phyloP scores from a whole-genome alignment of 225 moss, liverwort and hornwort species.

The Physcomitrellopsis africana region DNA sequence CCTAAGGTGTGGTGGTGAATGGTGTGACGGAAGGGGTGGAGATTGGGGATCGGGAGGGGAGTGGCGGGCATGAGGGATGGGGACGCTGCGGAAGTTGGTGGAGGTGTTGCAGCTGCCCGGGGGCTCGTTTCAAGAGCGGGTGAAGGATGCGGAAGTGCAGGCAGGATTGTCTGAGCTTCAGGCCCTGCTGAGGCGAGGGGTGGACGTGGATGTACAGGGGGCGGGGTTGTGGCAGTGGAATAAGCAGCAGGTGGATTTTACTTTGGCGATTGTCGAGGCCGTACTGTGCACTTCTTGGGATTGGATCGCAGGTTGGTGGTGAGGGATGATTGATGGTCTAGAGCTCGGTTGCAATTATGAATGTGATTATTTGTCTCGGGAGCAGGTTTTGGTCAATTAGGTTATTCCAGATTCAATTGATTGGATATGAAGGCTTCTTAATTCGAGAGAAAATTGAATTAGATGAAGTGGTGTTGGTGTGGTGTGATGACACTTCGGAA shows the following conservation, averaged over 20 bases:
- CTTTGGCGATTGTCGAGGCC: slow-evolving; percentile 81
- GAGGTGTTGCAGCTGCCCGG: slow-evolving; percentile 86
- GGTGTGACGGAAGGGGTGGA: slow-evolving; percentile 27
- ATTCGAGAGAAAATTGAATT: neutral
- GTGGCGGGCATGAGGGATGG: slow-evolving; percentile 50
- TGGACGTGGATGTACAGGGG: slow-evolving; percentile 55
- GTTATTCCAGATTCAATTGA: slow-evolving; percentile 12
- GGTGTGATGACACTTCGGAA: neutral
- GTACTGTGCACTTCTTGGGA: slow-evolving; percentile 79
- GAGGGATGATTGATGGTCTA: neutral
- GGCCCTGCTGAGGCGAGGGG: slow-evolving; percentile 72
- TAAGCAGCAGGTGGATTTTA: slow-evolving; percentile 91
- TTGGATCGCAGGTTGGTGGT: slow-evolving; percentile 83
- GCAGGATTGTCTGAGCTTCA: slow-evolving; percentile 80
- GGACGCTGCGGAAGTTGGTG: slow-evolving; percentile 96
- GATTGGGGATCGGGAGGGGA: slow-evolving; percentile 2
- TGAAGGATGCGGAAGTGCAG: slow-evolving; percentile 83
- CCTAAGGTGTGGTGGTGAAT: slow-evolving; percentile 17
- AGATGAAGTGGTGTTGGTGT: slow-evolving; percentile 25
- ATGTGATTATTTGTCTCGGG: neutral
- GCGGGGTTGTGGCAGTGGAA: slow-evolving; percentile 60
- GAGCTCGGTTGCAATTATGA: slow-evolving; percentile 8
- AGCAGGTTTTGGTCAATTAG: neutral
- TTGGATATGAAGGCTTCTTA: neutral
- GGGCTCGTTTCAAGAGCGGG: slow-evolving; percentile 66